A percentile compares a stretch with the other conserved stretches of the same genome.
Conservation (phyloP, 2,329 filamentous ascomycete species). For the Pyrenochaeta sp. region DNA sequence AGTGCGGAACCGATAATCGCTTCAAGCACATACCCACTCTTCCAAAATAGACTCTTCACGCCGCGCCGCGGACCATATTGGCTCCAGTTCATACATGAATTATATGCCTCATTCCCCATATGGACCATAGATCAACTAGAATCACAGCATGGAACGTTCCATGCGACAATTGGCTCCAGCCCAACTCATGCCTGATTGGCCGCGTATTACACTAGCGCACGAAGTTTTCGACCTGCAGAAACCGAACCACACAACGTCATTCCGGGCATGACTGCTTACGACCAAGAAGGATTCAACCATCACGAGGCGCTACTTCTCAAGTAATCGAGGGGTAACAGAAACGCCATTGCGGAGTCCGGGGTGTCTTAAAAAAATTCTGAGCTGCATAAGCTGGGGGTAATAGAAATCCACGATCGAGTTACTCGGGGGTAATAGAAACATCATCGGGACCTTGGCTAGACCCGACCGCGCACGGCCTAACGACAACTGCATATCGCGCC, state of each 20-base stretch:
- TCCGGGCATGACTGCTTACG: conserved; percentile 13
- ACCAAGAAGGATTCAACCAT: conserved; percentile 23
- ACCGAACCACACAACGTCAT: conserved; percentile 26
- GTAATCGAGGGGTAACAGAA: conserved; percentile 43
- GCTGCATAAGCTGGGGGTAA: conserved; percentile 22
- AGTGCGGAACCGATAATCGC: too few relatives aligned
- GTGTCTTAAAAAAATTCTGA: conserved; percentile 22
- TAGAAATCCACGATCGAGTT: conserved; percentile 23
- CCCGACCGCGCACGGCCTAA: conserved; percentile 12
- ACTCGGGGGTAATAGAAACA: conserved; percentile 29
- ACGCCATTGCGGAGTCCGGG: conserved; percentile 21
- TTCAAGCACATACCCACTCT: too few relatives aligned
- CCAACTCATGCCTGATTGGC: conserved; percentile 22
- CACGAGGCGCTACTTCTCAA: conserved; percentile 31
- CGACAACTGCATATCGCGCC: conserved; percentile 28
- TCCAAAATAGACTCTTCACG: too few relatives aligned
- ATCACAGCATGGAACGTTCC: too few relatives aligned
- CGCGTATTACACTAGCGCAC: conserved; percentile 18
- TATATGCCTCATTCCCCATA: too few relatives aligned
- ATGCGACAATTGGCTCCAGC: too few relatives aligned
- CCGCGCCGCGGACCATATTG: too few relatives aligned
- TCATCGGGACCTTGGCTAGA: conserved; percentile 16
- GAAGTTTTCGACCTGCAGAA: conserved; percentile 22
- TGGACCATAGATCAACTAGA: too few relatives aligned
- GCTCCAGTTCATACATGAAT: too few relatives aligned